Evolutionary conservation across 768 basidiomycete species (phyloP).

Genomic region (Boletus sensibilis): DNA sequence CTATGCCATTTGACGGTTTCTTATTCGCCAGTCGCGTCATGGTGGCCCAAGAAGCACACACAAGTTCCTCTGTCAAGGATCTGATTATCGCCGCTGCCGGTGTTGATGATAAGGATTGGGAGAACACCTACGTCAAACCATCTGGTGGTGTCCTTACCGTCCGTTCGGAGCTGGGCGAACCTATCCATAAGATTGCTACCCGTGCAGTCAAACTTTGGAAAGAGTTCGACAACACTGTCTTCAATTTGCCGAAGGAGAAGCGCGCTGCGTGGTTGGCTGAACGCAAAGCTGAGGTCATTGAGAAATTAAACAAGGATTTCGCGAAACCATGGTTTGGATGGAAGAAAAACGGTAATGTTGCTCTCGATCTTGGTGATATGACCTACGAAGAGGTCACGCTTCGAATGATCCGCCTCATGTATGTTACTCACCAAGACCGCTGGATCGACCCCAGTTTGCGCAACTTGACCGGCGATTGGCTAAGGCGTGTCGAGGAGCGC

Average conservation of each 20-base stretch:
- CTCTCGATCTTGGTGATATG: conserved; percentile 90
- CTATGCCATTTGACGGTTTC: conserved; percentile 99
- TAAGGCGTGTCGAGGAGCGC: conserved; percentile 92
- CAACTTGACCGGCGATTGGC: conserved; percentile 95
- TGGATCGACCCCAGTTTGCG: conserved; percentile 93
- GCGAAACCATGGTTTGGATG: conserved; percentile 96
- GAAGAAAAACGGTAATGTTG: conserved; percentile 88
- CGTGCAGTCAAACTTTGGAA: conserved; percentile 98
- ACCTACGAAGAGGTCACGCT: conserved; percentile 96
- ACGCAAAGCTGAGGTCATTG: conserved; percentile 85
- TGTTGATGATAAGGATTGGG: conserved; percentile 87
- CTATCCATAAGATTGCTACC: conserved; percentile 98
- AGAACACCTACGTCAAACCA: conserved; percentile 90
- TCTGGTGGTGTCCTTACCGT: conserved; percentile 97
- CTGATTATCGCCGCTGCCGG: conserved; percentile 94
- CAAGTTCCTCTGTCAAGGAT: conserved; percentile 91
- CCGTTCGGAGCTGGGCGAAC: conserved; percentile 95
- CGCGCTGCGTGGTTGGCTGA: conserved; percentile 83
- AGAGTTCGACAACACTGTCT: conserved; percentile 96
- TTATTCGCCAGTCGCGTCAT: conserved; percentile 96
- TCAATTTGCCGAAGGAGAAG: conserved; percentile 96
- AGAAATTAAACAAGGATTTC: conserved; percentile 92
- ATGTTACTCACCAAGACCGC: conserved; percentile 83
- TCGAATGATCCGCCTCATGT: conserved; percentile 93
- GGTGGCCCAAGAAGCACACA: conserved; percentile 99